A percentile compares a stretch with the other conserved stretches of the same genome.
Conservation (phyloP, 163 green algal species). For the Chlorella variabilis region DNA sequence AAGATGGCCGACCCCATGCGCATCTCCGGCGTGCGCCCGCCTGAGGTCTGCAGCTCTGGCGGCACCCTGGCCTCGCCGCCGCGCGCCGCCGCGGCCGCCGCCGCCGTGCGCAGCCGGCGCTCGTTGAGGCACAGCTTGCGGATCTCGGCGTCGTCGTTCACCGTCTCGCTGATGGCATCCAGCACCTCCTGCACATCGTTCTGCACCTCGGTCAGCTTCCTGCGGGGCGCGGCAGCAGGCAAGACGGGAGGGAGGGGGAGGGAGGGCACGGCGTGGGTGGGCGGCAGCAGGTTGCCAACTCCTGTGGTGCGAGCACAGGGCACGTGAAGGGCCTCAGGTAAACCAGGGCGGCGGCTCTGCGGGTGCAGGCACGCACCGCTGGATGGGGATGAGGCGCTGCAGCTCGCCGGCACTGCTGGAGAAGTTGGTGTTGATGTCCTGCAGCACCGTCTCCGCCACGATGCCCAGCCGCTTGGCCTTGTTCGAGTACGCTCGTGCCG, state of each 20-base stretch:
- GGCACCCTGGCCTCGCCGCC: background rate
- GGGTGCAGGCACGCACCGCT: conserved; percentile 41
- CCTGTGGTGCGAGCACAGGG: background rate
- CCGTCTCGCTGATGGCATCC: conserved; percentile 53
- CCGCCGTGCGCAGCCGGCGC: conserved; percentile 5
- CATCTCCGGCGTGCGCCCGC: conserved; percentile 36
- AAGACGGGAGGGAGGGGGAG: background rate
- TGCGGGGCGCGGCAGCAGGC: no score
- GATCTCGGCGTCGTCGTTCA: conserved; percentile 46
- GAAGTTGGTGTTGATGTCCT: conserved; percentile 56
- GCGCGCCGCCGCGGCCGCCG: background rate
- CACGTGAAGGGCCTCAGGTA: background rate
- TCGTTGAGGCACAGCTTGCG: conserved; percentile 27
- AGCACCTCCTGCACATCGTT: conserved; percentile 64
- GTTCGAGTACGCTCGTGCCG: conserved; percentile 50
- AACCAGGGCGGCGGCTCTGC: no score
- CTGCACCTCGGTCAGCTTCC: conserved; percentile 63
- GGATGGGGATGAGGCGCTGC: conserved; percentile 67
- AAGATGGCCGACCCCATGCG: conserved; percentile 37
- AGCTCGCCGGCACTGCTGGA: conserved; percentile 50
- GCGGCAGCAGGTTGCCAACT: background rate
- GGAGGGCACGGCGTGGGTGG: background rate
- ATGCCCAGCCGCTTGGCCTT: conserved; percentile 52
- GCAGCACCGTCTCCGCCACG: conserved; percentile 57
- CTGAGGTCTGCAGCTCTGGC: background rate